Conservation (phyloP, 352 stramenopile genomes). For the Pythium dissotocum region DNA sequence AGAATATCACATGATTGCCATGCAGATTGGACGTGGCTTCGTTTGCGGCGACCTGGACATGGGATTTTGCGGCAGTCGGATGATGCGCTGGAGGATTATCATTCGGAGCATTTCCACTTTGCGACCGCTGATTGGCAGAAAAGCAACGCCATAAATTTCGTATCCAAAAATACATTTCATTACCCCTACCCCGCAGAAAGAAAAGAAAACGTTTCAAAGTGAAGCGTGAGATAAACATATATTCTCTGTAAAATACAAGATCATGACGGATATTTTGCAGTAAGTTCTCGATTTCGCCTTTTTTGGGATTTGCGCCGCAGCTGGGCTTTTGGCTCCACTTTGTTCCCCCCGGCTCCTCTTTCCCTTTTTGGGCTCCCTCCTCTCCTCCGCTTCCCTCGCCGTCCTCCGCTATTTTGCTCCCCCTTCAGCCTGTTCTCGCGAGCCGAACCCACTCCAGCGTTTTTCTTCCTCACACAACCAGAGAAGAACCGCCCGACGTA, state of each 20-base stretch:
- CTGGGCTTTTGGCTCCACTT: slow-evolving; percentile 17
- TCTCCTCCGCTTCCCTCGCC: slow-evolving; percentile 18
- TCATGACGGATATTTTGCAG: slow-evolving; percentile 3
- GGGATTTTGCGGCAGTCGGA: not conserved
- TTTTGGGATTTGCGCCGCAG: slow-evolving; percentile 26
- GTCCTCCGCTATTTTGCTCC: slow-evolving; percentile 7
- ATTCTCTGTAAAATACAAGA: not conserved
- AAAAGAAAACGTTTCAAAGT: slow-evolving; percentile 27
- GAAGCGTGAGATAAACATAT: not conserved
- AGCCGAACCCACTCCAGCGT: slow-evolving; percentile 21
- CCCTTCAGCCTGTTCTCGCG: slow-evolving; percentile 12
- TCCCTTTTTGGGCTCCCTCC: slow-evolving; percentile 12
- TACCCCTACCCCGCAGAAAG: slow-evolving; percentile 29
- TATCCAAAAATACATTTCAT: slow-evolving; percentile 14
- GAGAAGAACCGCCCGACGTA: slow-evolving; percentile 28
- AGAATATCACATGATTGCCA: not conserved
- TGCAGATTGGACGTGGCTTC: not conserved
- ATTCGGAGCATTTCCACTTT: slow-evolving; percentile 11
- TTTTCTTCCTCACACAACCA: slow-evolving; percentile 39
- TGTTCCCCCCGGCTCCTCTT: slow-evolving; percentile 21
- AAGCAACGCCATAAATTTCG: slow-evolving; percentile 9
- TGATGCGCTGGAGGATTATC: slow-evolving; percentile 7
- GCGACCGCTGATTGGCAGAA: slow-evolving; percentile 17
- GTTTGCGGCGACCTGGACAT: not conserved
- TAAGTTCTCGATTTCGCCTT: slow-evolving; percentile 29